Conservation (phyloP, 768 basidiomycete species). For the Serendipita sp. region DNA sequence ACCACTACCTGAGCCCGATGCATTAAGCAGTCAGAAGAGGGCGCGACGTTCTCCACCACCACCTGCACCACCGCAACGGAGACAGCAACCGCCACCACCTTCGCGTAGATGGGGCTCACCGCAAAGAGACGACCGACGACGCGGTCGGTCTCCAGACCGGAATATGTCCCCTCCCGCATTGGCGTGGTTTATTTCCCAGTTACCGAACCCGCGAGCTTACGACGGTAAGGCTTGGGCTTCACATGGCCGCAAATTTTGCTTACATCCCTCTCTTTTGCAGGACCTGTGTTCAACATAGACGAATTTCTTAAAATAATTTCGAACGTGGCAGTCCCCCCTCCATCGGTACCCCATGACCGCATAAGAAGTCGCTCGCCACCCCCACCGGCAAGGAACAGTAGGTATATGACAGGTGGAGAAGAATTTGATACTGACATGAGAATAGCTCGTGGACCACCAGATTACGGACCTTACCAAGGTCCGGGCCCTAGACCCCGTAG, state of each 20-base stretch:
- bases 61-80: constrained; percentile 15
- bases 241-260: constrained; percentile 8
- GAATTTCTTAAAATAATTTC: constrained; percentile 77
- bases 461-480: constrained; percentile 78
- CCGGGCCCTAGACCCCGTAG: constrained; percentile 23
- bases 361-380: constrained; percentile 32
- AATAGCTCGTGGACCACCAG: constrained; percentile 33
- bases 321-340: constrained; percentile 64
- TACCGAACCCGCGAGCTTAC: constrained; percentile 58
- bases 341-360: constrained; percentile 23
- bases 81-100: constrained; percentile 18
- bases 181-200: constrained; percentile 65
- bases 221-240: constrained; percentile 46
- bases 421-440: too few relatives aligned
- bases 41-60: constrained; percentile 12
- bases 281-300: constrained; percentile 78
- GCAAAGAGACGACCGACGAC: constrained; percentile 8
- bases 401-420: constrained; percentile 19
- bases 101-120: constrained; percentile 10
- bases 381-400: constrained; percentile 23
- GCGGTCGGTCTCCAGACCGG: constrained; percentile 20
- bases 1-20: constrained; percentile 12
- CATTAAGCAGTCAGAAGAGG: constrained; percentile 11
- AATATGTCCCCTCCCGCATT: constrained; percentile 35
- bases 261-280: constrained; percentile 24